Evolutionary conservation across 371 early-diverging fungal species (phyloP).

Genomic region (Choanephora cucurbitarum): DNA sequence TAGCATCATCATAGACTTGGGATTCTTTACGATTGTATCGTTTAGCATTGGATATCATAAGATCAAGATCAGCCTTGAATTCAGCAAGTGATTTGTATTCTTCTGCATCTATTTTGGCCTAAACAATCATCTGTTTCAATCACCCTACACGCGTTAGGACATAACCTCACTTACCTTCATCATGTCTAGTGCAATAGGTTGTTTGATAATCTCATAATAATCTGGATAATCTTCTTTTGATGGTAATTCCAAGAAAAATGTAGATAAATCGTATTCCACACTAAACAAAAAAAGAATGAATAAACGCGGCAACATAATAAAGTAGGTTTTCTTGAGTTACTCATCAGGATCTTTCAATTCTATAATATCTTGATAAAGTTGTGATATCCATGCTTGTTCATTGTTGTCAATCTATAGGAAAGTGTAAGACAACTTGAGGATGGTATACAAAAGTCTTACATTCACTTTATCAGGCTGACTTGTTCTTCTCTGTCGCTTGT

Average conservation of each 20-base stretch:
- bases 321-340: too few species aligned
- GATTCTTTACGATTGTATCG: constrained; percentile 80
- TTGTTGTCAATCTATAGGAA: background rate
- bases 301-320: too few species aligned
- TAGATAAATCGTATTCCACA: constrained; percentile 61
- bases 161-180: constrained; percentile 63
- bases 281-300: too few species aligned
- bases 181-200: constrained; percentile 78
- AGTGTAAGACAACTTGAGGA: background rate
- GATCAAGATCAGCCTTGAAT: constrained; percentile 66
- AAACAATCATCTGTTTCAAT: too few species aligned
- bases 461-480: constrained; percentile 21
- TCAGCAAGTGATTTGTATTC: constrained; percentile 59
- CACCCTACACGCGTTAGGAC: too few species aligned
- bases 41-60: constrained; percentile 81
- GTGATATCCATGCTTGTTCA: constrained; percentile 15
- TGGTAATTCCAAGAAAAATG: constrained; percentile 78
- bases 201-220: constrained; percentile 84
- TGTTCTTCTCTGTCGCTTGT: constrained; percentile 26
- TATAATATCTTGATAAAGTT: constrained; percentile 32
- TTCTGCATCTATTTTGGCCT: constrained; percentile 48
- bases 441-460: too few species aligned
- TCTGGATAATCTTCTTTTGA: constrained; percentile 82
- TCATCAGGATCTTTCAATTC: constrained; percentile 41
- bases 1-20: constrained; percentile 75